These are phyloP conservation scores for Oryza punctata DNA, from an alignment of 176 grass and related monocot genomes.

Conservation along the genomic window DNA sequence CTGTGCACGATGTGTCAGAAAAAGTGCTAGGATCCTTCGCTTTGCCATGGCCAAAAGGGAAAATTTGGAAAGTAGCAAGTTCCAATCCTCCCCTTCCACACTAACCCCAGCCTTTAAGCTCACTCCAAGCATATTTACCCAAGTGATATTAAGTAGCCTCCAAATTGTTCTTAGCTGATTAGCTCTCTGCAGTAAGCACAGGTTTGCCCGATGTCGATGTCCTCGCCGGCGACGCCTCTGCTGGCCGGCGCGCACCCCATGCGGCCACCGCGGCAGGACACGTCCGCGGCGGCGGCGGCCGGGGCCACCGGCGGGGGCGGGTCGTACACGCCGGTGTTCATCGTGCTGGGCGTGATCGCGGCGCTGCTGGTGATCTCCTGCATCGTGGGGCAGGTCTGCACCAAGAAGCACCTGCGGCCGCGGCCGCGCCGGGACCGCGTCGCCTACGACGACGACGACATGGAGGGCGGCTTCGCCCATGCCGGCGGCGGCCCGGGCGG, in stretches of 20 bases:
- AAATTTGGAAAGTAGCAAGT: slow-evolving; percentile 19
- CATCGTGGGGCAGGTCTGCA: slow-evolving; percentile 67
- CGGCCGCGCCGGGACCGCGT: slow-evolving; percentile 61
- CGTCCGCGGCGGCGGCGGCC: not conserved
- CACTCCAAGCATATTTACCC: slow-evolving; percentile 45
- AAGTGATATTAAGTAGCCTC: slow-evolving; percentile 7
- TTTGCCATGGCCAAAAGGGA: slow-evolving; percentile 18
- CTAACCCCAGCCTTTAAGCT: slow-evolving; percentile 23
- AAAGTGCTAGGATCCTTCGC: not conserved
- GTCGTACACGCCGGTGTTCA: slow-evolving; percentile 66
- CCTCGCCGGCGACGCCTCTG: slow-evolving; percentile 12
- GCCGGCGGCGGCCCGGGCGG: not conserved
- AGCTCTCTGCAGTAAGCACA: not conserved
- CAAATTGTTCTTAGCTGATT: not conserved
- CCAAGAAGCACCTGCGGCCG: slow-evolving; percentile 61
- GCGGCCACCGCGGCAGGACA: not conserved
- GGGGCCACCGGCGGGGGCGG: slow-evolving; percentile 16
- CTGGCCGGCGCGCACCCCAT: not conserved
- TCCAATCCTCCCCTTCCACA: slow-evolving; percentile 35
- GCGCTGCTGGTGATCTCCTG: slow-evolving; percentile 65
- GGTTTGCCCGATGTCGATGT: not conserved
- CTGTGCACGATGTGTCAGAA: not conserved
- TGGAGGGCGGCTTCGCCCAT: slow-evolving; percentile 43
- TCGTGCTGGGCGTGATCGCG: slow-evolving; percentile 74
- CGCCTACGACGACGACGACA: slow-evolving; percentile 51